A percentile compares a stretch with the other conserved stretches of the same genome.
These are phyloP conservation scores for Macrotyloma uniflorum DNA, from an alignment of 306 rosid genomes.

Conservation along the genomic window DNA sequence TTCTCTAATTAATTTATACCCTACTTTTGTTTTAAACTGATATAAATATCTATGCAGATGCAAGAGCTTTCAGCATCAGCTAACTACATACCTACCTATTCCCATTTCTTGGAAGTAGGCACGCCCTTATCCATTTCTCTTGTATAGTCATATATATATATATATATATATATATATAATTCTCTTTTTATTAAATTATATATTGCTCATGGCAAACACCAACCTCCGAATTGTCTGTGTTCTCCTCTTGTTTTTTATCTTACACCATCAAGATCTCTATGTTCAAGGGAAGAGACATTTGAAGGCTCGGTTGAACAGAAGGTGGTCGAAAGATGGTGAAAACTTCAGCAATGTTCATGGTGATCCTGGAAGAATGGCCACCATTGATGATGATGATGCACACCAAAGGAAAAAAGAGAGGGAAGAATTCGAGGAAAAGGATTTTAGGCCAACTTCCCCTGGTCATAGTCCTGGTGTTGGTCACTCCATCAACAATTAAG, in stretches of 20 bases:
- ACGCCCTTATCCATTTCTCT: neutral
- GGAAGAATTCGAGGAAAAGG: slow-evolving; percentile 23
- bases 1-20: neutral
- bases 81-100: neutral
- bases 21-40: neutral
- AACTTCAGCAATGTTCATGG: neutral
- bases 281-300: slow-evolving; percentile 57
- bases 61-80: slow-evolving; percentile 10
- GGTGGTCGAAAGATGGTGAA: neutral
- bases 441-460: slow-evolving; percentile 47
- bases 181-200: neutral
- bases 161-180: too few species aligned
- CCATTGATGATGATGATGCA: neutral
- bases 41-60: slow-evolving; percentile 33
- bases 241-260: slow-evolving; percentile 47
- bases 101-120: neutral
- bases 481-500: slow-evolving; percentile 44
- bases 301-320: slow-evolving; percentile 21
- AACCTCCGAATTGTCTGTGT: slow-evolving; percentile 29
- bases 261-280: slow-evolving; percentile 38
- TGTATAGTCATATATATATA: neutral
- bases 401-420: neutral
- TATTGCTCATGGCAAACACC: slow-evolving; percentile 43
- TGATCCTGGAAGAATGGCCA: neutral
- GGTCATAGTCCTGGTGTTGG: slow-evolving; percentile 57